A percentile compares a stretch with the other conserved stretches of the same genome.
These are phyloP conservation scores for Lactifluus subvellereus DNA, from an alignment of 768 basidiomycete genomes.

Conservation along the genomic window DNA sequence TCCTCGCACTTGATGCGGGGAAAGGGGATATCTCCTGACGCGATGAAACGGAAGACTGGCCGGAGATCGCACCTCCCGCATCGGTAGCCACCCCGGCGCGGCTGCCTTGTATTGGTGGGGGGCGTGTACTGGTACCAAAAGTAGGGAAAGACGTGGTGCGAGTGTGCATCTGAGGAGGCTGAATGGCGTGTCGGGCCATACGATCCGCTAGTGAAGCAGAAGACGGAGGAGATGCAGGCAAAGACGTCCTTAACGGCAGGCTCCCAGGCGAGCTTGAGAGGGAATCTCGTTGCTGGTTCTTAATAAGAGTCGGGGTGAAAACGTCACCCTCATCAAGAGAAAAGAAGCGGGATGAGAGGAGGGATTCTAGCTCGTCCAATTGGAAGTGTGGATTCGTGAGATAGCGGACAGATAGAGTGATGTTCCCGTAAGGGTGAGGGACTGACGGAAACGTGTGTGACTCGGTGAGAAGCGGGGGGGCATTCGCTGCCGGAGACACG, in stretches of 20 bases:
- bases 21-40: constrained; percentile 24
- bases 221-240: constrained; percentile 43
- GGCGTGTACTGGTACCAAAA: constrained; percentile 34
- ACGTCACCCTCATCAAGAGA: constrained; percentile 58
- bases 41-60: constrained; percentile 38
- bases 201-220: constrained; percentile 38
- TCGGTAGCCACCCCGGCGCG: constrained; percentile 10
- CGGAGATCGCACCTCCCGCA: constrained; percentile 33
- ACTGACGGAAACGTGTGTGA: constrained; percentile 60
- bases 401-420: constrained; percentile 58
- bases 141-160: constrained; percentile 36
- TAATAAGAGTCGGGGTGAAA: constrained; percentile 67
- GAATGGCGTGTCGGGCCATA: constrained; percentile 29
- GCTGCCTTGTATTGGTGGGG: constrained; percentile 33
- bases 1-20: constrained; percentile 32
- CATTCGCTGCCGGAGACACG: constrained; percentile 36
- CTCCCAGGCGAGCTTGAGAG: constrained; percentile 40
- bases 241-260: constrained; percentile 37
- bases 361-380: constrained; percentile 69
- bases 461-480: constrained; percentile 42
- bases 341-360: constrained; percentile 67
- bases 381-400: constrained; percentile 63
- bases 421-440: constrained; percentile 60
- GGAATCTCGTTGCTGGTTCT: constrained; percentile 57
- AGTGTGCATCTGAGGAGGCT: constrained; percentile 31